phyloP scores from a whole-genome alignment of 345 rosid genomes.

The Pistacia atlantica region DNA sequence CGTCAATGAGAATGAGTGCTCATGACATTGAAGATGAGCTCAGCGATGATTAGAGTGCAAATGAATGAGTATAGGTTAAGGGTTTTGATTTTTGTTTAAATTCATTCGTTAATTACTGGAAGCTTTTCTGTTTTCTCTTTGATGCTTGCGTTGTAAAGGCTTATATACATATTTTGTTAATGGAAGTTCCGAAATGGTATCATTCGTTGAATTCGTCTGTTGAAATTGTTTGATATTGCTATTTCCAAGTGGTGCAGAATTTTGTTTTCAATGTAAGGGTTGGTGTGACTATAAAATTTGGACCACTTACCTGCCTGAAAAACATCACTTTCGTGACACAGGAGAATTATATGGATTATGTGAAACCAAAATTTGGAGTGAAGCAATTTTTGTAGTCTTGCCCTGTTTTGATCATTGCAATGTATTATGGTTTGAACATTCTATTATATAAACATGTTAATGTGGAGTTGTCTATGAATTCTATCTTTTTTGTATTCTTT shows the following conservation, averaged over 20 bases:
- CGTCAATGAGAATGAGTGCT: conserved; percentile 45
- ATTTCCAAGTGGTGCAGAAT: too few relatives aligned
- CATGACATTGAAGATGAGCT: conserved; percentile 31
- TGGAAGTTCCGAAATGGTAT: too few relatives aligned
- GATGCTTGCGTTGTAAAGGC: background rate
- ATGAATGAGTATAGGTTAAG: background rate
- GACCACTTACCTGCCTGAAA: too few relatives aligned
- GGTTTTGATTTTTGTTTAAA: background rate
- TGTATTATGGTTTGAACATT: background rate
- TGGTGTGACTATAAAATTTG: too few relatives aligned
- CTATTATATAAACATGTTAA: too few relatives aligned
- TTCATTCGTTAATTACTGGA: background rate
- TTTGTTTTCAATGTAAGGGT: too few relatives aligned
- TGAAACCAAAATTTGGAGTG: background rate
- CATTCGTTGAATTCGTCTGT: too few relatives aligned
- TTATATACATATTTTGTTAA: too few relatives aligned
- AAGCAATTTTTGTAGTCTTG: background rate
- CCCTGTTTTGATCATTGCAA: background rate
- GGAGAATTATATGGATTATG: background rate
- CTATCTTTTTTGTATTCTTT: too few relatives aligned
- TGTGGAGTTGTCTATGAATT: too few relatives aligned
- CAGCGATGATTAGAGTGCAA: conserved; percentile 34
- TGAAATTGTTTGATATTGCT: too few relatives aligned
- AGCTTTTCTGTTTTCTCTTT: background rate
- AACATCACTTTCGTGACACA: too few relatives aligned